These are phyloP conservation scores for Termitomyces sp. DNA, from an alignment of 768 basidiomycete species.

Conservation along the genomic window DNA sequence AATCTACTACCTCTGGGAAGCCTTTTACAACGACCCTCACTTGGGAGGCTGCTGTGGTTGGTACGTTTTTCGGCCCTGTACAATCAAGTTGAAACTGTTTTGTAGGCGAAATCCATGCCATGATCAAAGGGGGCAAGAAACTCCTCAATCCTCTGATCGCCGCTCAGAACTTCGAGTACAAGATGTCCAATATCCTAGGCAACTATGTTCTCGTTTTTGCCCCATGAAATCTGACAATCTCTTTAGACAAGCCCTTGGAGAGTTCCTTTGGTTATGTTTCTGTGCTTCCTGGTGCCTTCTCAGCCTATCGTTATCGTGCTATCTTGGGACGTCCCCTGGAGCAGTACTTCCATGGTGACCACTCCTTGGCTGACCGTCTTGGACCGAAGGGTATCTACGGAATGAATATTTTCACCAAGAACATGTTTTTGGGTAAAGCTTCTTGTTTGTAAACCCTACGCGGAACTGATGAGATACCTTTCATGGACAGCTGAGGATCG, in stretches of 20 bases:
- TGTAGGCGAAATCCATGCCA: constrained; percentile 83
- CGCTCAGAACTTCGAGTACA: constrained; percentile 97
- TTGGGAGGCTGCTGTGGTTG: constrained; percentile 84
- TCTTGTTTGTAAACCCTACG: background rate
- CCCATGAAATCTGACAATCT: background rate
- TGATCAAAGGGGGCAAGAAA: constrained; percentile 92
- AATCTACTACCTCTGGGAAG: constrained; percentile 94
- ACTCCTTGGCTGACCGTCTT: constrained; percentile 86
- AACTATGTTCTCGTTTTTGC: constrained; percentile 9
- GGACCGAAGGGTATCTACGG: constrained; percentile 93
- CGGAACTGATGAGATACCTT: constrained; percentile 7
- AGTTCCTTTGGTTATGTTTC: constrained; percentile 95
- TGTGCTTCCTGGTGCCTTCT: constrained; percentile 95
- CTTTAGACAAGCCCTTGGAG: constrained; percentile 85
- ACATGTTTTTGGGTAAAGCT: constrained; percentile 50
- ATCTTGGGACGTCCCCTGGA: constrained; percentile 86
- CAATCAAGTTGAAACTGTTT: background rate
- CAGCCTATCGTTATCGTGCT: constrained; percentile 91
- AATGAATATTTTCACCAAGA: constrained; percentile 97
- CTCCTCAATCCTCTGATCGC: constrained; percentile 90
- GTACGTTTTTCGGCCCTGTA: constrained; percentile 3
- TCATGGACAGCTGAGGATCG: constrained; percentile 79
- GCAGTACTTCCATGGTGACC: constrained; percentile 86
- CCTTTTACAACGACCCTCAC: constrained; percentile 76
- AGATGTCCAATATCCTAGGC: constrained; percentile 97